phyloP scores from a whole-genome alignment of 2,329 filamentous ascomycete species.

The Ascochyta clinopodiicola region DNA sequence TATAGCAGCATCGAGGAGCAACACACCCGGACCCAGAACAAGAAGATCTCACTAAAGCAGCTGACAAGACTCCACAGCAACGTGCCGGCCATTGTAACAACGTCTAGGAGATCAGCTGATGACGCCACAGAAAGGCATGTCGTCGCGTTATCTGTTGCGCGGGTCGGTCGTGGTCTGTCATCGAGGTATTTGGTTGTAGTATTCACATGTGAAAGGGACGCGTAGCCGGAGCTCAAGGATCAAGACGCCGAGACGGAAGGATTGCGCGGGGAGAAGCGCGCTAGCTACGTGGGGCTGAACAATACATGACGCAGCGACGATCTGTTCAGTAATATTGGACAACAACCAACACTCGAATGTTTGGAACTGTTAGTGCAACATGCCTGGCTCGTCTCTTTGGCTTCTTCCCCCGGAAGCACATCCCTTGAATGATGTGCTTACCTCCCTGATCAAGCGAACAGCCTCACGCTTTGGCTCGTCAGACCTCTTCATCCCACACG shows the following conservation, averaged over 20 bases:
- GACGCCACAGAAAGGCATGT: conserved; percentile 24
- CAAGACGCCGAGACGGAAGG: conserved; percentile 11
- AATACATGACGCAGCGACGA: conserved; percentile 8
- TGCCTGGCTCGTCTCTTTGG: conserved; percentile 54
- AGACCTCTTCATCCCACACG: conserved; percentile 50
- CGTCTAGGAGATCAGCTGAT: conserved; percentile 13
- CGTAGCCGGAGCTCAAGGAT: neutral
- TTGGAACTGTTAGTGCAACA: conserved; percentile 20
- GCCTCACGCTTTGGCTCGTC: conserved; percentile 46
- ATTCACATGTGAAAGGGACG: conserved; percentile 12
- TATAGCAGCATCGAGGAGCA: conserved; percentile 18
- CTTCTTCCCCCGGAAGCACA: conserved; percentile 48
- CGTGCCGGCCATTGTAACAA: conserved; percentile 28
- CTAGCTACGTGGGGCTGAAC: conserved; percentile 1
- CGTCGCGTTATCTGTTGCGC: conserved; percentile 36
- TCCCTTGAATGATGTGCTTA: conserved; percentile 39
- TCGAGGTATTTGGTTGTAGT: conserved; percentile 19
- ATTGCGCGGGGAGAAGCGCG: conserved; percentile 6
- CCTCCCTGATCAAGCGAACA: conserved; percentile 44
- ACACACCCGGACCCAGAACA: conserved; percentile 52
- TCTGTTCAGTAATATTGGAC: neutral
- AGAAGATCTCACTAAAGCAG: conserved; percentile 46
- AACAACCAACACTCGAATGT: neutral
- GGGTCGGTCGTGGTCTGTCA: conserved; percentile 25
- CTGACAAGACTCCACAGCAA: conserved; percentile 38